phyloP scores from a whole-genome alignment of 2,329 filamentous ascomycete species.

The Lojkania enalia region DNA sequence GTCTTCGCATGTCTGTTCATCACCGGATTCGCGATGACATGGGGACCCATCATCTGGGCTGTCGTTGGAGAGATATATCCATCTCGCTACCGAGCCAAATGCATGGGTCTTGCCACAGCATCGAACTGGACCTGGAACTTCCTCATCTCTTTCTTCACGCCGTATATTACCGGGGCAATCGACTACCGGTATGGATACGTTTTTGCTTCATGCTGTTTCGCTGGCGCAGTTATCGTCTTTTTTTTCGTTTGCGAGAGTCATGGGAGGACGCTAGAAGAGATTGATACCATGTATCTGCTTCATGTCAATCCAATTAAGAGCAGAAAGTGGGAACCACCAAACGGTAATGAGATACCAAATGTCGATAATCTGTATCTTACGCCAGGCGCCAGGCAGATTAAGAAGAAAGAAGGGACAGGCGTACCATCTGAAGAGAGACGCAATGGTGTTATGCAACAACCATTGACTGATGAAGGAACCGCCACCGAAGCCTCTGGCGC shows the following conservation, averaged over 20 bases:
- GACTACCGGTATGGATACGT: slow-evolving; percentile 76
- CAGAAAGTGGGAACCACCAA: slow-evolving; percentile 52
- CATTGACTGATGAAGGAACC: too few species aligned
- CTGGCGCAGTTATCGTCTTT: slow-evolving; percentile 68
- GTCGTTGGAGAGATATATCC: slow-evolving; percentile 68
- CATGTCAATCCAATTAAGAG: slow-evolving; percentile 67
- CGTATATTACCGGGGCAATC: slow-evolving; percentile 73
- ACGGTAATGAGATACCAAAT: slow-evolving; percentile 39
- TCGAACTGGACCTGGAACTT: slow-evolving; percentile 52
- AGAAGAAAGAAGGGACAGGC: slow-evolving; percentile 38
- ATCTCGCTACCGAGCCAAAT: slow-evolving; percentile 53
- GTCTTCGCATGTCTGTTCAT: slow-evolving; percentile 71
- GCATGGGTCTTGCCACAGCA: slow-evolving; percentile 51
- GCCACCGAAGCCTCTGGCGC: too few species aligned
- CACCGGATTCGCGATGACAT: slow-evolving; percentile 67
- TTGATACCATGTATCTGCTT: slow-evolving; percentile 72
- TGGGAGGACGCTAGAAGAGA: slow-evolving; percentile 74
- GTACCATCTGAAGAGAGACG: slow-evolving; percentile 27
- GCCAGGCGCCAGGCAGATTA: slow-evolving; percentile 39
- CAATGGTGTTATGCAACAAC: slow-evolving; percentile 20
- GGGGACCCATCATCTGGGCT: slow-evolving; percentile 74
- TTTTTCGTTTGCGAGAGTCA: slow-evolving; percentile 78
- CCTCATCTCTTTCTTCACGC: slow-evolving; percentile 69
- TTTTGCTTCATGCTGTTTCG: slow-evolving; percentile 71
- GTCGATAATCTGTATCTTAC: slow-evolving; percentile 40